Base-by-base conservation (phyloP, 2,329 filamentous ascomycete genomes). In the Fusarium pseudograminearum region DNA sequence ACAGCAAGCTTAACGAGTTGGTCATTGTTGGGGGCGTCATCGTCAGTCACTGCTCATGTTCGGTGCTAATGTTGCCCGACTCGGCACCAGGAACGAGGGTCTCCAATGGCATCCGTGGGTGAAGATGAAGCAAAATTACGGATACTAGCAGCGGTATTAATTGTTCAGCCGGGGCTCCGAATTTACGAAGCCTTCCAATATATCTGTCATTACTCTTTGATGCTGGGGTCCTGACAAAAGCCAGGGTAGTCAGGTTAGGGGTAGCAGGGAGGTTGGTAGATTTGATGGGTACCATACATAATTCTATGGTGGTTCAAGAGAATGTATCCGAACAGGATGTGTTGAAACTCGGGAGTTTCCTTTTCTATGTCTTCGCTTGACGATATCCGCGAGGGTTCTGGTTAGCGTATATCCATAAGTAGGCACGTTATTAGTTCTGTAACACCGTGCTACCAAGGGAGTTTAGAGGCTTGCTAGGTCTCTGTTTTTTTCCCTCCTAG, bases 291-390 rank as follows among this genome's bases (percentile, higher is more conserved):
- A 57, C 53, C 54, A 61, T 45, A 65, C 24, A 51, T 34, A 20
- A 47, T 22, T 44, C 50, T 45, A 42, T 41, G 18, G 22, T 70
- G 63, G 73, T 74, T 70, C 65, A 70, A 73, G 73, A 72, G 63
- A 71, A 56, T 62, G 57, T 60, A 48, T 57, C 64, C 62, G 57
- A 70, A 55, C 56, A 65, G 64, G 67, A 71, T 72, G 50, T 30
- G n/a, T 22, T 40, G 42, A 55, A 61, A 36, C 36, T 42, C 48
- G 57, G 58, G 41, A 42, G 42, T 31, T 67, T 67, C 52, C 40
- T 33, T 46, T 44, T 52, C 34, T 41, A 54, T 45, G 31, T 30
- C 47, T 12, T 66, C 36, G 61, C 54, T 60, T 66, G 34, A 40
- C 33, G 24, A 57, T 14, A 65, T 45, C 31, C 24, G 41, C 31